phyloP scores from a whole-genome alignment of 1,284 basidiomycete species.

The Malassezia furfur region DNA sequence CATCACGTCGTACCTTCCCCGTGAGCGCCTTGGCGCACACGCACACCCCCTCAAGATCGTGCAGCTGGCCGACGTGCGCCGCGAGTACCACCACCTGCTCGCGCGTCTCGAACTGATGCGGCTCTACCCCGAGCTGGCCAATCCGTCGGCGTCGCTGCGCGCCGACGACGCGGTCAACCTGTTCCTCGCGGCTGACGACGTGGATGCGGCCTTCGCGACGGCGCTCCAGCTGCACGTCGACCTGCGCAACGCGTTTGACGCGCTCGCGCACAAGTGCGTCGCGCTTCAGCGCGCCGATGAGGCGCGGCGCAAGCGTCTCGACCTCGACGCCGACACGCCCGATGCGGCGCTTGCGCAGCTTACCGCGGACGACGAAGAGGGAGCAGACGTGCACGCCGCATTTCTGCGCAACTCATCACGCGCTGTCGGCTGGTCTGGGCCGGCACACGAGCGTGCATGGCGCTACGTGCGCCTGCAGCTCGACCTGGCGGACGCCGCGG shows the following conservation, averaged over 20 bases:
- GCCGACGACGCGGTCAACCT: constrained; percentile 62
- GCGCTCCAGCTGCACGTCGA: constrained; percentile 71
- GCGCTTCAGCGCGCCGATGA: constrained; percentile 16
- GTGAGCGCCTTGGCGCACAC: constrained; percentile 48
- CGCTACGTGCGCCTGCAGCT: constrained; percentile 72
- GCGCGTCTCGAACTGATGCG: constrained; percentile 68
- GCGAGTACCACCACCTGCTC: constrained; percentile 70
- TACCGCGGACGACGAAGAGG: constrained; percentile 11
- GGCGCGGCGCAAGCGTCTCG: background rate
- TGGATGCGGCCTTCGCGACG: constrained; percentile 67
- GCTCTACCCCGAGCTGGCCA: constrained; percentile 54
- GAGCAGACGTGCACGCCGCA: constrained; percentile 18
- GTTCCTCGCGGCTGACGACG: constrained; percentile 68
- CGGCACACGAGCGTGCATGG: constrained; percentile 72
- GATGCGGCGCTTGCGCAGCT: constrained; percentile 4
- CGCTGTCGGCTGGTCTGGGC: constrained; percentile 65
- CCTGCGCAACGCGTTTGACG: constrained; percentile 73
- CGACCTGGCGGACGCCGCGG: constrained; percentile 56
- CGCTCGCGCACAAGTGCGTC: constrained; percentile 69
- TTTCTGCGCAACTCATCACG: constrained; percentile 32
- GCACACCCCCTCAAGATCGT: constrained; percentile 61
- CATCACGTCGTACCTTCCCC: constrained; percentile 65
- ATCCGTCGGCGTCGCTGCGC: constrained; percentile 24
- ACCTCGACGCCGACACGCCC: constrained; percentile 6
- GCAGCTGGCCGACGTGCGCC: constrained; percentile 69